Conservation (phyloP, 2,329 filamentous ascomycete species). For the Graphilbum fragrans region DNA sequence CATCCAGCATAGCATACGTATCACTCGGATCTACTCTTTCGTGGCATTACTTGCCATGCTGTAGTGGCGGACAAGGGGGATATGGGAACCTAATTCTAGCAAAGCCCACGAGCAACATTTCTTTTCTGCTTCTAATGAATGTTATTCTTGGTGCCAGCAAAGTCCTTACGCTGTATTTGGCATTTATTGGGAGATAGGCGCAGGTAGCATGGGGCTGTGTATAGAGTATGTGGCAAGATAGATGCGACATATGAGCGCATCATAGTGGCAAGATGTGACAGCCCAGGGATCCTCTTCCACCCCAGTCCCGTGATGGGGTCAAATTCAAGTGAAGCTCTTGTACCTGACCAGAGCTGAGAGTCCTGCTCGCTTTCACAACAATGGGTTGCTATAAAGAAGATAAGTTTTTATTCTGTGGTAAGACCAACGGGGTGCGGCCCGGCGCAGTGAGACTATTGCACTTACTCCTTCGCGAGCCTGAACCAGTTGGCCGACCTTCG, state of each 20-base stretch:
- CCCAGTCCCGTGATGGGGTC: slow-evolving; percentile 72
- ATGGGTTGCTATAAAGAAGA: slow-evolving; percentile 45
- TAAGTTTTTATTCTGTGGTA: neutral
- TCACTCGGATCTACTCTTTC: too few species aligned
- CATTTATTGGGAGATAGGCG: too few species aligned
- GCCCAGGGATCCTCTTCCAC: slow-evolving; percentile 76
- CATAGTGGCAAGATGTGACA: slow-evolving; percentile 78
- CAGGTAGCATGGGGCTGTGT: too few species aligned
- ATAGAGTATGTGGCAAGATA: neutral
- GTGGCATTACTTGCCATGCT: too few species aligned
- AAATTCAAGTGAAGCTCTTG: slow-evolving; percentile 59
- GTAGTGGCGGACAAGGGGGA: too few species aligned
- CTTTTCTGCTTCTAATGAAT: too few species aligned
- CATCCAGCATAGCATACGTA: too few species aligned
- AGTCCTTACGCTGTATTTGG: too few species aligned
- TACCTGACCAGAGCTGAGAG: slow-evolving; percentile 25
- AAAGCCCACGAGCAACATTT: too few species aligned
- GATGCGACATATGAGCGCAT: neutral
- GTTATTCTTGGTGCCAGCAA: too few species aligned
- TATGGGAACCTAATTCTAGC: too few species aligned
- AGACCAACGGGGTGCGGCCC: neutral
- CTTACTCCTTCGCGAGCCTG: slow-evolving; percentile 81
- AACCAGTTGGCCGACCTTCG: slow-evolving; percentile 79
- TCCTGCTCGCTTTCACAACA: slow-evolving; percentile 52
- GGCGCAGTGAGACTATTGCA: slow-evolving; percentile 2